Base-by-base conservation (phyloP, 2,329 filamentous ascomycete genomes). In the Sporothrix pseudoabietina region DNA sequence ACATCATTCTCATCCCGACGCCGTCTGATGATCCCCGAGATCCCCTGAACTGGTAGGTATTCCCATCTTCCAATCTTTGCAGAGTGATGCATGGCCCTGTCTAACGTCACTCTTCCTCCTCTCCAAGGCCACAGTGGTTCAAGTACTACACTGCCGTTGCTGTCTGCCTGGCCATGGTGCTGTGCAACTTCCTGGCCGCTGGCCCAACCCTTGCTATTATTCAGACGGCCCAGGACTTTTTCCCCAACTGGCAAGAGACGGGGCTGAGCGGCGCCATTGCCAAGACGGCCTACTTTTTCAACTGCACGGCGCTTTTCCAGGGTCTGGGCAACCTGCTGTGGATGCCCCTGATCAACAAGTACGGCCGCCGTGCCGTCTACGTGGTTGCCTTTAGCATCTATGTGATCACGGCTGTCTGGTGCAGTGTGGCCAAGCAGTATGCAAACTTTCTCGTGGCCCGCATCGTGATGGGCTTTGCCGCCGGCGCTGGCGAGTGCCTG, bases 161-260 rank as follows among this genome's bases (percentile, higher is more conserved):
- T 16, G 82, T 87, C 47, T 87, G 85, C 77, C 74, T 85, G 3
- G 85, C 86, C 71, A 87, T 88, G 81, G 81, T 87, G 74, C 82
- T 88, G 78, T 86, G 83, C 79, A 88, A 88, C 78, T 88, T 88
- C 75, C 79, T 88, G 4, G 86, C 86, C 0, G 87, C 86, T n/a
- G 87, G 84, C 0, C 86, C 87, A 3, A 83, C 84, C 3, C 84
- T 88, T 41, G 85, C 85, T 71, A 84, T 88, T 55, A 79, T 85
- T 12, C 76, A 82, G 2, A 86, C 84, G 4, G 83, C 86, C 3
- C 75, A 82, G 8, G 81, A 83, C 74, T 86, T 87, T 79, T 86
- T 84, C 74, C 84, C 83, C 3, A 76, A 79, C 3, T 76, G 80
- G 16, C 78, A 79, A 55, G 74, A 74, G 8, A 72, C 75, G 9